Base-by-base conservation (phyloP, 208 protist genomes). In the Acanthamoeba triangularis region DNA sequence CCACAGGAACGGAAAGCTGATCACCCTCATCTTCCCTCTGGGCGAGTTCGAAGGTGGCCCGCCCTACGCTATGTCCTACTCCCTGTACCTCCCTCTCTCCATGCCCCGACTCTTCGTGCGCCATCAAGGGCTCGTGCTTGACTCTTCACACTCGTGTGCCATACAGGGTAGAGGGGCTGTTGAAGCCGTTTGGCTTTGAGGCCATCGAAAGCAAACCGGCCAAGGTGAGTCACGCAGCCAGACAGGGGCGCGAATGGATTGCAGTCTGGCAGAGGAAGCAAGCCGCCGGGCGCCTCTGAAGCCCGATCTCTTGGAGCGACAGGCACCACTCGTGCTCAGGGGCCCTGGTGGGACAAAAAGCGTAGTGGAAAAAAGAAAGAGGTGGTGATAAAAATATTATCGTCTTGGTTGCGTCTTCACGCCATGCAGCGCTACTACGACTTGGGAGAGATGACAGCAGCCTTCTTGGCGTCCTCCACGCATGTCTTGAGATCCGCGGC, bases 11-110 rank as follows among this genome's bases (percentile, higher is more conserved):
- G 82, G 82, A 4, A 67, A 90, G 28, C 10, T 90, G 47, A 90
- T 90, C 82, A 90, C 82, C 30, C 82, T 90, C n/a, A 90, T 90
- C 82, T 90, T 90, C 37, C 82, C 82, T 8, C 52, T 90, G 33
- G 56, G 47, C 30, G 82, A 90, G 49, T 69, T 69, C 14, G 49
- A 90, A 35, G 82, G 82, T 1, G 82, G 82, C 28, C 82, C 82
- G 28, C 82, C 82, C 25, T 90, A 28, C 16, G 82, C 82, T 49
- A 90, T 90, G 82, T 90, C 82, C 82, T 30, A n/a, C 28, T 25
- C 8, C 8, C 28, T 90, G 82, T 59, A 47, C 82, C 20, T 1
- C 49, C 2, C 8, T 87, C 23, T 88, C 49, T 25, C 0, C 20
- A 7, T 11, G 41, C 10, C 25, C n/a, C 69, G 6, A 18, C 30